phyloP scores from a whole-genome alignment of 2,329 filamentous ascomycete species.

The Trichoderma sp. region DNA sequence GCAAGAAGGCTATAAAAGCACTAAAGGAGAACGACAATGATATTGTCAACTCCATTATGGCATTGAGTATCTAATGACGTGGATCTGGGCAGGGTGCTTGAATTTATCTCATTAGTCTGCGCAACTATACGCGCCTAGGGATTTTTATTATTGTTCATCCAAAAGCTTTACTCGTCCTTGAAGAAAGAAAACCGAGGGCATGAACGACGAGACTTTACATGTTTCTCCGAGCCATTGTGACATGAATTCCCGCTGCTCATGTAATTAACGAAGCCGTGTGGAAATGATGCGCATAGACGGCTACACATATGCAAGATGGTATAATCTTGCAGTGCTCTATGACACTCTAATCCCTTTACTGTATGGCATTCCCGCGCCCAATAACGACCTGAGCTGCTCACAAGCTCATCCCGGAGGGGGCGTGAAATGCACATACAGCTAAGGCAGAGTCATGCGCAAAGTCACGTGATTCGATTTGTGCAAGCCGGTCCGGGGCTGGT shows the following conservation, averaged over 20 bases:
- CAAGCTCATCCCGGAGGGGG: neutral
- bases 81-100: slow-evolving; percentile 22
- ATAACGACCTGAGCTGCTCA: neutral
- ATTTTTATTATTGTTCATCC: slow-evolving; percentile 31
- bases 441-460: neutral
- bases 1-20: slow-evolving; percentile 98
- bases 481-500: slow-evolving; percentile 31
- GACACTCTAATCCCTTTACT: neutral
- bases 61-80: slow-evolving; percentile 69
- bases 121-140: slow-evolving; percentile 27
- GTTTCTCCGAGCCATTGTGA: neutral
- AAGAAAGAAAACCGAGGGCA: slow-evolving; percentile 14
- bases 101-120: slow-evolving; percentile 27
- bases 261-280: neutral
- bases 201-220: neutral
- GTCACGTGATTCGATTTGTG: slow-evolving; percentile 33
- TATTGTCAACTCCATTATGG: slow-evolving; percentile 99
- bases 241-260: too few relatives aligned
- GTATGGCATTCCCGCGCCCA: neutral
- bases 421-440: neutral
- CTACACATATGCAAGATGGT: neutral
- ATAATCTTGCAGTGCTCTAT: neutral
- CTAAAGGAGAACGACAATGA: slow-evolving; percentile 99
- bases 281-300: too few relatives aligned
- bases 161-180: slow-evolving; percentile 18